Percentiles rank a stretch among this genome's conserved stretches.
phyloP scores from a whole-genome alignment of 139 green algal genomes.

The Closterium sp. region DNA sequence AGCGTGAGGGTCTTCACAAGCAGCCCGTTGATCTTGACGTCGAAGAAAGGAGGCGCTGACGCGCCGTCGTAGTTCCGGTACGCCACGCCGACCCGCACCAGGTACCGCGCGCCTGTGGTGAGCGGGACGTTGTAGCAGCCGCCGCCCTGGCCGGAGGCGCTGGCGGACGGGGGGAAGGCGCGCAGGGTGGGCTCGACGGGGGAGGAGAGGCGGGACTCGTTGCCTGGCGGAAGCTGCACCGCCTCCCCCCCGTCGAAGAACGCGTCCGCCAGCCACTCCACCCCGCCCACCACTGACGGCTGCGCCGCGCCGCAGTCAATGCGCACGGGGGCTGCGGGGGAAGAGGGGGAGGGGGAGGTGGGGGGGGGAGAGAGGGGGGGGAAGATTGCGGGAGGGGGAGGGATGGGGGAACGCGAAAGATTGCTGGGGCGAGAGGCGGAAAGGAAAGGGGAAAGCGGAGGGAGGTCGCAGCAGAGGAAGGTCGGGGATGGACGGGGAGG shows the following conservation, averaged over 20 bases:
- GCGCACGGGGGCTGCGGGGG: not conserved
- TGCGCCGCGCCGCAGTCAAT: not conserved
- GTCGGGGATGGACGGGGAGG: not conserved
- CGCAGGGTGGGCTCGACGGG: not conserved
- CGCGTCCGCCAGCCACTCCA: constrained; percentile 6
- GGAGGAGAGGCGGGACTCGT: not conserved
- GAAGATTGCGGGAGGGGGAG: no score
- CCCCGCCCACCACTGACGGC: not conserved
- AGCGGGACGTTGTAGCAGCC: constrained; percentile 13
- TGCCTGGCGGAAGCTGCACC: not conserved
- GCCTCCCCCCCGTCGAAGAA: not conserved
- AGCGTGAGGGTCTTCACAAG: not conserved
- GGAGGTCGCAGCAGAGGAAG: not conserved
- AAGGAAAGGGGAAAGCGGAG: not conserved
- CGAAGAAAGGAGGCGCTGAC: not conserved
- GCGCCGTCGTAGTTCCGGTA: constrained; percentile 4
- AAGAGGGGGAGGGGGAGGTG: not conserved
- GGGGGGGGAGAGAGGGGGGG: no score
- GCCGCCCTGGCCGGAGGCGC: not conserved
- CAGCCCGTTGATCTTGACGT: not conserved
- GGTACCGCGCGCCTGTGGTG: not conserved
- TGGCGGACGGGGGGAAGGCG: not conserved
- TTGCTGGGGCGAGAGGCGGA: no score
- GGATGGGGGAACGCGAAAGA: no score
- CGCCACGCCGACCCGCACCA: not conserved